phyloP scores from a whole-genome alignment of 2,329 filamentous ascomycete species.

The Chaetomium sp. region DNA sequence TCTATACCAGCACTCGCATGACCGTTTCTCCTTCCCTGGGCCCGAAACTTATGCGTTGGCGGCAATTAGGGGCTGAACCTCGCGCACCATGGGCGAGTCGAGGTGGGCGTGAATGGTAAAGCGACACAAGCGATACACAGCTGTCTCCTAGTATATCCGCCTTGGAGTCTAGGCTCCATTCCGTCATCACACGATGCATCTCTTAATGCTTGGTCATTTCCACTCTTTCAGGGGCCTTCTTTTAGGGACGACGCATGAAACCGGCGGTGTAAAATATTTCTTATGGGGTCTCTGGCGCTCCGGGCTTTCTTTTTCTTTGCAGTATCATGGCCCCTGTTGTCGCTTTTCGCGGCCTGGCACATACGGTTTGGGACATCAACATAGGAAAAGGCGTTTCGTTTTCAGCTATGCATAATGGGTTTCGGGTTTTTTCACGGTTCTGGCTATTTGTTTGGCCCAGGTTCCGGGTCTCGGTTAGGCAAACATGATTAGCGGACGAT shows the following conservation, averaged over 20 bases:
- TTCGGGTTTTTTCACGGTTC: background rate
- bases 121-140: background rate
- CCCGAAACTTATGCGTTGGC: constrained; percentile 53
- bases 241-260: constrained; percentile 17
- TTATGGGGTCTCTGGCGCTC: constrained; percentile 10
- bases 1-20: constrained; percentile 47
- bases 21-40: constrained; percentile 53
- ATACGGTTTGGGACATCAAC: constrained; percentile 10
- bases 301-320: background rate
- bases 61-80: constrained; percentile 48
- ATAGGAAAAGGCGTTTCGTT: constrained; percentile 19
- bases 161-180: background rate
- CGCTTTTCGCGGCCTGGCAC: constrained; percentile 4
- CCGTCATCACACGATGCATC: background rate
- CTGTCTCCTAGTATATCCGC: background rate
- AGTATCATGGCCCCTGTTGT: background rate
- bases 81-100: background rate
- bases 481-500: constrained; percentile 1
- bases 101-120: background rate
- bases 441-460: background rate
- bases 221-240: constrained; percentile 9
- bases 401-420: constrained; percentile 6
- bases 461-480: background rate
- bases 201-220: constrained; percentile 13
- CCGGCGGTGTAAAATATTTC: constrained; percentile 21